Conservation (phyloP, 225 moss, liverwort and hornwort genomes). For the Antitrichia curtipendula region DNA sequence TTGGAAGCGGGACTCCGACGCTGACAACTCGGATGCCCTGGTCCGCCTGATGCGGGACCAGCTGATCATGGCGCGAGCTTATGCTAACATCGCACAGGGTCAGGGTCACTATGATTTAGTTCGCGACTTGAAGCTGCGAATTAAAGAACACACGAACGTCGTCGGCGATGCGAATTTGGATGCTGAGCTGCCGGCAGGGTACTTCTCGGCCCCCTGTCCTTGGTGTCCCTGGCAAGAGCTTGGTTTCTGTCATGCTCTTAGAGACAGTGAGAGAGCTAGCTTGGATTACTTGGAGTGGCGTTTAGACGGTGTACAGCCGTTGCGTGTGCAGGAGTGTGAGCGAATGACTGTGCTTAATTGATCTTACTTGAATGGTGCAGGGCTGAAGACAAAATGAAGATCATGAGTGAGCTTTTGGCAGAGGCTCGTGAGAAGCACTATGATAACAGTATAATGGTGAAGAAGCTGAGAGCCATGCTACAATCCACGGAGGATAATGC, state of each 20-base stretch:
- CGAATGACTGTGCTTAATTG: not conserved
- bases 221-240: not conserved
- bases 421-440: conserved; percentile 42
- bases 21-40: conserved; percentile 37
- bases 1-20: conserved; percentile 33
- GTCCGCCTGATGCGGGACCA: conserved; percentile 38
- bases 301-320: not conserved
- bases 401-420: conserved; percentile 37
- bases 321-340: not conserved
- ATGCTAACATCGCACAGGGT: conserved; percentile 31
- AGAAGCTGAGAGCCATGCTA: conserved; percentile 48
- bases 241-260: not conserved
- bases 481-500: conserved; percentile 46
- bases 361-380: not conserved
- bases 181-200: conserved; percentile 19
- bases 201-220: not conserved
- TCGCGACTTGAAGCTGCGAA: conserved; percentile 23
- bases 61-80: conserved; percentile 40
- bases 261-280: not conserved
- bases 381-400: conserved; percentile 43
- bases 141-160: conserved; percentile 13
- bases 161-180: conserved; percentile 27
- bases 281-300: not conserved
- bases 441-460: conserved; percentile 35
- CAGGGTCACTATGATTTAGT: conserved; percentile 23